Conservation (phyloP, 768 basidiomycete species). For the Pulveroboletus sp. region DNA sequence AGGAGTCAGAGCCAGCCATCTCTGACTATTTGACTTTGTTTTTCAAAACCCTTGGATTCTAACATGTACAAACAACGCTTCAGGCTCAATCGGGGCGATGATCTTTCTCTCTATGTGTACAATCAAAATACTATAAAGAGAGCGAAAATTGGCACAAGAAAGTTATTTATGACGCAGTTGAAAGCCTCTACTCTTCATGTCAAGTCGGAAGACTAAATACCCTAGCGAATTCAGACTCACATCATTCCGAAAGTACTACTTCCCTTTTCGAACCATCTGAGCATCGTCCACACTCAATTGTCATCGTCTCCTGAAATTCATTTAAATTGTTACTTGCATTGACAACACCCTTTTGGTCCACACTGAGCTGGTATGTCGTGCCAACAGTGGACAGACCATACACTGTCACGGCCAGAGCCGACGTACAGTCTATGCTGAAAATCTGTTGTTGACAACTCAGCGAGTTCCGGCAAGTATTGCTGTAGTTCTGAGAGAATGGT, state of each 20-base stretch:
- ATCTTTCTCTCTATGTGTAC: too few species aligned
- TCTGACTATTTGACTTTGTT: conserved; percentile 17
- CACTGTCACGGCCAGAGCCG: conserved; percentile 32
- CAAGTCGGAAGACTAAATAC: not conserved
- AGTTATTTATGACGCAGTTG: not conserved
- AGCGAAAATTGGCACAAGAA: not conserved
- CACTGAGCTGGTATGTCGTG: conserved; percentile 37
- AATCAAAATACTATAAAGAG: too few species aligned
- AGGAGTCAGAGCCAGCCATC: conserved; percentile 14
- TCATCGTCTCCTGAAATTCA: conserved; percentile 38
- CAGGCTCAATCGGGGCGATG: not conserved
- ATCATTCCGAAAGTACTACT: too few species aligned
- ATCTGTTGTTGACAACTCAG: conserved; percentile 51
- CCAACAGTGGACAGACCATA: conserved; percentile 46
- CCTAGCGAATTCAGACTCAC: too few species aligned
- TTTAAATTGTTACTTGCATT: conserved; percentile 34
- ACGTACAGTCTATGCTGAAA: conserved; percentile 35
- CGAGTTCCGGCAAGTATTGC: conserved; percentile 43
- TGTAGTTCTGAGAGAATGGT: conserved; percentile 45
- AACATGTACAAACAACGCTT: conserved; percentile 21
- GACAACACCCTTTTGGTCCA: conserved; percentile 33
- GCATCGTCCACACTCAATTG: not conserved
- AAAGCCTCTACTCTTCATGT: too few species aligned
- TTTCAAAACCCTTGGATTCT: conserved; percentile 10
- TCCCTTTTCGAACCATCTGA: too few species aligned